Conservation (phyloP, 331 rosid genomes). For the Malus hybrid region DNA sequence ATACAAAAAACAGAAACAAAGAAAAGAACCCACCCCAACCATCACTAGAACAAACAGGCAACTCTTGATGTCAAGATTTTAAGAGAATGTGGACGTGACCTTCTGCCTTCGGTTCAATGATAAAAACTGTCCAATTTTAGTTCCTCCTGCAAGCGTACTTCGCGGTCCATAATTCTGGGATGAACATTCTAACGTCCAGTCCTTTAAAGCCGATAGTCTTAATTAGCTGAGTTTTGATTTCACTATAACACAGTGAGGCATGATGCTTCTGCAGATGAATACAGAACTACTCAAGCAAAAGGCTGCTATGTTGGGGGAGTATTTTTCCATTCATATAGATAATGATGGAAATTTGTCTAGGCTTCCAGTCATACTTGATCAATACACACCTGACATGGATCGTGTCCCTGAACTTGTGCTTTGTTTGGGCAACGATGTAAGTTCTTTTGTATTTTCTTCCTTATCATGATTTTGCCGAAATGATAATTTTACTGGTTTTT, state of each 20-base stretch:
- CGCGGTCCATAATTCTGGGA: neutral
- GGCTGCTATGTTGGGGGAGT: slow-evolving; percentile 59
- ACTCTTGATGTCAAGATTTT: neutral
- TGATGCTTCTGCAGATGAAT: slow-evolving; percentile 59
- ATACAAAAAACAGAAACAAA: neutral
- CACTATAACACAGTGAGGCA: slow-evolving; percentile 3
- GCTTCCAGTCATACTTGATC: slow-evolving; percentile 87
- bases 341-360: slow-evolving; percentile 61
- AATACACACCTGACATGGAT: slow-evolving; percentile 97
- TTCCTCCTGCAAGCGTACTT: neutral
- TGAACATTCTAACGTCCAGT: neutral
- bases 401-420: slow-evolving; percentile 74
- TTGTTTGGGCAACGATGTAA: slow-evolving; percentile 82
- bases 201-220: neutral
- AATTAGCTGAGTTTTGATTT: slow-evolving; percentile 6
- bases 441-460: slow-evolving; percentile 15
- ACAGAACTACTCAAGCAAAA: slow-evolving; percentile 60
- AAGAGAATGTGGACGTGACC: neutral
- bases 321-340: slow-evolving; percentile 69
- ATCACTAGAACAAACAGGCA: neutral
- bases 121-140: neutral
- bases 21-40: neutral
- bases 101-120: neutral
- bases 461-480: neutral
- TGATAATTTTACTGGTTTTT: neutral